phyloP scores from a whole-genome alignment of 2,329 filamentous ascomycete genomes.

The Fusarium sp. region DNA sequence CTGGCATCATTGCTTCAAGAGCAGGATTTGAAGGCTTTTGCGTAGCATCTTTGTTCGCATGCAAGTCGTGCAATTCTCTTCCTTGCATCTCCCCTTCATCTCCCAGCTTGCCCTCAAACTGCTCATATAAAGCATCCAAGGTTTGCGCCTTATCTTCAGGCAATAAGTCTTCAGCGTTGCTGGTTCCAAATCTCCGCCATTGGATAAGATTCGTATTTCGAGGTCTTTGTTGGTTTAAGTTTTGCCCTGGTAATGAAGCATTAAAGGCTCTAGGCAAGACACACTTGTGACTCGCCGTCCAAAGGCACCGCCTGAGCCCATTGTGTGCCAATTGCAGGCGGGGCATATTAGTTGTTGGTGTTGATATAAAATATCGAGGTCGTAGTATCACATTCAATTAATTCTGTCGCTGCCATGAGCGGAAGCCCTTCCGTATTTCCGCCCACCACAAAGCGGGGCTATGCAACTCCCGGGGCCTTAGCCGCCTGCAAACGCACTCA shows the following conservation, averaged over 20 bases:
- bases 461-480: slow-evolving; percentile 42
- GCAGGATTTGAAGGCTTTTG: slow-evolving; percentile 6
- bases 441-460: slow-evolving; percentile 30
- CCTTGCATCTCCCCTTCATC: background rate
- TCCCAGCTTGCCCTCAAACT: background rate
- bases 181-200: slow-evolving; percentile 36
- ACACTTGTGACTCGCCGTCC: slow-evolving; percentile 63
- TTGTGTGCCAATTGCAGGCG: slow-evolving; percentile 58
- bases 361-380: slow-evolving; percentile 1
- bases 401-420: slow-evolving; percentile 6
- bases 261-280: slow-evolving; percentile 51
- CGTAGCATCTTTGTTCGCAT: background rate
- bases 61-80: background rate
- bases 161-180: background rate
- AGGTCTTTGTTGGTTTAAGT: slow-evolving; percentile 18
- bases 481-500: slow-evolving; percentile 31
- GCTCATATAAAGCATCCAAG: slow-evolving; percentile 11
- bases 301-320: slow-evolving; percentile 73
- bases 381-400: background rate
- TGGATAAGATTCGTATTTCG: slow-evolving; percentile 15
- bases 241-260: slow-evolving; percentile 26
- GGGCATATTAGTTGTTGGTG: slow-evolving; percentile 44
- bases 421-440: slow-evolving; percentile 31
- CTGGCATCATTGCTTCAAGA: slow-evolving; percentile 13
- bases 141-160: background rate